Conservation (phyloP, 306 rosid genomes). For the Canavalia gladiata region DNA sequence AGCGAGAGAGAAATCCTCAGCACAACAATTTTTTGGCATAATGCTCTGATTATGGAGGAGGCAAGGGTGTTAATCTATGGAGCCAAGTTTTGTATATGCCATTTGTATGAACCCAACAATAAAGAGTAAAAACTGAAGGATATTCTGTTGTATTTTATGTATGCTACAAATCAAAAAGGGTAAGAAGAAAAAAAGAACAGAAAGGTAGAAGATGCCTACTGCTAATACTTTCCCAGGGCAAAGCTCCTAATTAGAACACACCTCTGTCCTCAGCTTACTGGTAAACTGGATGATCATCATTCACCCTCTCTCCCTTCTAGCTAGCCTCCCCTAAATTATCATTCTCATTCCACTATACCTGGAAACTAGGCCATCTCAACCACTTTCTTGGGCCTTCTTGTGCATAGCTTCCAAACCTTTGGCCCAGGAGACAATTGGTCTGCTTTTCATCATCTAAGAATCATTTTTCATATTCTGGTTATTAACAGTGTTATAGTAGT, state of each 20-base stretch:
- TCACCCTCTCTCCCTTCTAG: not conserved
- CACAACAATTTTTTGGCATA: not conserved
- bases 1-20: conserved; percentile 1
- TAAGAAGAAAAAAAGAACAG: not conserved
- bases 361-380: not conserved
- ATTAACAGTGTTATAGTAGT: not conserved
- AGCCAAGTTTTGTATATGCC: not conserved
- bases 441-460: not conserved
- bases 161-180: not conserved
- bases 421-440: not conserved
- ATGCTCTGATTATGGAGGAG: not conserved
- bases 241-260: not conserved
- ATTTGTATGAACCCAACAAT: not conserved
- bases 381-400: not conserved
- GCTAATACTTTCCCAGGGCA: not conserved
- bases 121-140: not conserved
- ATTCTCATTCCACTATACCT: conserved; percentile 1
- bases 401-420: not conserved
- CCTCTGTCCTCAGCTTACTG: not conserved
- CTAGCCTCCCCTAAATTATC: conserved; percentile 8
- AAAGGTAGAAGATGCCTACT: not conserved
- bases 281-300: not conserved
- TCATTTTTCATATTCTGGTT: not conserved
- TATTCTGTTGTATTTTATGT: not conserved
- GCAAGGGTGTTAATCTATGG: not conserved